These are phyloP conservation scores for Colletotrichum gigasporum DNA, from an alignment of 2,329 filamentous ascomycete species.

Conservation along the genomic window DNA sequence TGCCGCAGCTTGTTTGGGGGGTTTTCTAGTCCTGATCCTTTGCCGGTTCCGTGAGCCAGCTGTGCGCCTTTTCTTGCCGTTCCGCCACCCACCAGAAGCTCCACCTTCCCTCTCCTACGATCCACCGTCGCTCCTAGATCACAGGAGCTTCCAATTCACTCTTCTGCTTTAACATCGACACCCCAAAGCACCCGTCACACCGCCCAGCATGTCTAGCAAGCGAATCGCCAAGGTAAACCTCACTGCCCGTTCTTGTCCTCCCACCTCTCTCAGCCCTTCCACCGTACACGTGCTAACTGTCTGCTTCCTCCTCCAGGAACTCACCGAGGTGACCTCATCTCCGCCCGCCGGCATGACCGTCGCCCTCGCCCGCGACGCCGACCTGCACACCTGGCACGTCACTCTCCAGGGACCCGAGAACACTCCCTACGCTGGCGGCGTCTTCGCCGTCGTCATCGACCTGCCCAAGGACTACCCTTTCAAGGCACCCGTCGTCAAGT, in stretches of 20 bases:
- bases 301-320: constrained; percentile 55
- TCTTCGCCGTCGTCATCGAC: constrained; percentile 76
- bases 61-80: not conserved
- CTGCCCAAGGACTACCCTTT: constrained; percentile 89
- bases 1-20: not conserved
- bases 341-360: constrained; percentile 60
- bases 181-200: not conserved
- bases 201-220: constrained; percentile 50
- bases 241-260: not conserved
- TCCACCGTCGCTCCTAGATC: not conserved
- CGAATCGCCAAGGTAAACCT: constrained; percentile 58
- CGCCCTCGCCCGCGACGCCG: constrained; percentile 53
- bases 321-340: constrained; percentile 56
- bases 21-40: too few species aligned
- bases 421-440: constrained; percentile 69
- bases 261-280: not conserved
- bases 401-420: constrained; percentile 54
- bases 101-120: too few species aligned
- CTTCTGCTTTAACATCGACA: not conserved
- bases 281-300: not conserved
- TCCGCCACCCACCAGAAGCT: not conserved
- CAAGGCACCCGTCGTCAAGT: constrained; percentile 83
- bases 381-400: constrained; percentile 64
- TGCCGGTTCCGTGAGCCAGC: not conserved
- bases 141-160: constrained; percentile 13